Conservation (phyloP, 352 stramenopile species). For the Phytophthora europaea region DNA sequence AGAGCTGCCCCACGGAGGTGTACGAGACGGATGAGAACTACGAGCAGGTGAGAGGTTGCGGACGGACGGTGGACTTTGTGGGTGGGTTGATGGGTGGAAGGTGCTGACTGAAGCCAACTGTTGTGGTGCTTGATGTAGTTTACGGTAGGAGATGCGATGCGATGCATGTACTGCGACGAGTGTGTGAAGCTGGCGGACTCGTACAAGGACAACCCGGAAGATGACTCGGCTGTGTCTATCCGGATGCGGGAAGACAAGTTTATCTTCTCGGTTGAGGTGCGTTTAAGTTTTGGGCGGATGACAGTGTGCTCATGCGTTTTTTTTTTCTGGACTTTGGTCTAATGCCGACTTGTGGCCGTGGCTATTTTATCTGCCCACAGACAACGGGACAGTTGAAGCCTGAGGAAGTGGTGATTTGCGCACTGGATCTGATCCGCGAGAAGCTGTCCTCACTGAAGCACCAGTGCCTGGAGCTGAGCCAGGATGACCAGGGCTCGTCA, state of each 20-base stretch:
- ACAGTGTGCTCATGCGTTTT: too few relatives aligned
- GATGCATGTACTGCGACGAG: conserved; percentile 97
- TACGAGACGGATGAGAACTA: conserved; percentile 95
- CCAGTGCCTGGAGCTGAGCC: conserved; percentile 87
- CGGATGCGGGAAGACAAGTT: conserved; percentile 94
- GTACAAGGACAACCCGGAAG: conserved; percentile 96
- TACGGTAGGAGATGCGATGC: conserved; percentile 72
- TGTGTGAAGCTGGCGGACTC: conserved; percentile 93
- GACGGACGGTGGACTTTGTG: not conserved
- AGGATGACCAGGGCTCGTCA: conserved; percentile 74
- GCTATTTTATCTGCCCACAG: conserved; percentile 30
- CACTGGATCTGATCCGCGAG: conserved; percentile 87
- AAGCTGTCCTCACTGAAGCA: conserved; percentile 90
- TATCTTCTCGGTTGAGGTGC: conserved; percentile 96
- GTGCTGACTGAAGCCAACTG: conserved; percentile 6
- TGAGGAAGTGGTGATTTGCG: conserved; percentile 89
- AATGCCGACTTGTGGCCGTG: conserved; percentile 2
- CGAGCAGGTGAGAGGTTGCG: conserved; percentile 58
- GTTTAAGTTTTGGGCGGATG: conserved; percentile 2
- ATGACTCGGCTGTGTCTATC: conserved; percentile 94
- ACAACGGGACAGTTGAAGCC: conserved; percentile 88
- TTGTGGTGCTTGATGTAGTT: conserved; percentile 42
- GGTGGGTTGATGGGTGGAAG: too few relatives aligned
- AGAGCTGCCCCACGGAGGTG: conserved; percentile 95
- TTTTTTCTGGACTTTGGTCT: too few relatives aligned